Evolutionary conservation across 129 eudicot species (phyloP).

Genomic region (Helianthus annuus): HanXRQr2.0-SUNRISE NC_035448.2:108264181-108264680

Average conservation of each 20-base stretch:
- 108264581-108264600: background rate
- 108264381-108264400: constrained; percentile 19
- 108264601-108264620: background rate
- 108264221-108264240: constrained; percentile 20
- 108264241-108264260: background rate
- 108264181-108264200: constrained; percentile 12
- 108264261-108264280: constrained; percentile 16
- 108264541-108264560: background rate
- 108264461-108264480: background rate
- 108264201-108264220: background rate
- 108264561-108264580: background rate
- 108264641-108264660: constrained; percentile 4
- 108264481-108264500: constrained; percentile 1
- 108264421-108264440: constrained; percentile 8
- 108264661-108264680: background rate
- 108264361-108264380: constrained; percentile 18
- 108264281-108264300: constrained; percentile 16
- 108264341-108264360: constrained; percentile 7
- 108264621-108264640: background rate
- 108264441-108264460: constrained; percentile 7
- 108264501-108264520: constrained; percentile 22
- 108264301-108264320: constrained; percentile 10
- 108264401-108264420: background rate
- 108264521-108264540: constrained; percentile 10
- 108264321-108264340: constrained; percentile 10